Percentiles rank a stretch among this genome's conserved stretches.
Conservation (phyloP, 805 yeast species). For the Maudiozyma barnettii region DNA sequence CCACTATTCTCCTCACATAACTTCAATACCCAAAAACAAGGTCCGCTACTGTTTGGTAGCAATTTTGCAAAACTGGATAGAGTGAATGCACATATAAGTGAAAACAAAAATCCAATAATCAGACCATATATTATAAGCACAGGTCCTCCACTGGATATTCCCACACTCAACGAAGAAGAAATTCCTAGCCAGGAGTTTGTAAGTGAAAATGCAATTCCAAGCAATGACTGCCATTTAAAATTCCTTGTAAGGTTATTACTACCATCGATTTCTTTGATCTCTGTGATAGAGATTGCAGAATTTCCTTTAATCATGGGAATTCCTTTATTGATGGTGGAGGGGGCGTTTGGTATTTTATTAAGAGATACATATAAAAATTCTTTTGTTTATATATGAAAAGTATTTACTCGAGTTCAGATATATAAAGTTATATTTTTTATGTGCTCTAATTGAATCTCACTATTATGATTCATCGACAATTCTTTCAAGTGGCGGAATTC, state of each 20-base stretch:
- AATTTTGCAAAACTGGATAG: conserved; percentile 46
- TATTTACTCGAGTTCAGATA: background rate
- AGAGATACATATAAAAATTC: background rate
- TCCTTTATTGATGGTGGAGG: background rate
- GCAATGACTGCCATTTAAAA: conserved; percentile 38
- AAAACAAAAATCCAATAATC: conserved; percentile 18
- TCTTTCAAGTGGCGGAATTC: background rate
- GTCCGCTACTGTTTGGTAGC: conserved; percentile 51
- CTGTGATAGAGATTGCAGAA: background rate
- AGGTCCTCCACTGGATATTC: conserved; percentile 52
- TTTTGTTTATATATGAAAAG: background rate
- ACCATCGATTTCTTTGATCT: background rate
- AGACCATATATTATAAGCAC: conserved; percentile 48
- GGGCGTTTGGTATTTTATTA: background rate
- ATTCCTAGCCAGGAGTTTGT: conserved; percentile 57
- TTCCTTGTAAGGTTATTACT: conserved; percentile 12
- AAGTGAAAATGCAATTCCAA: conserved; percentile 52
- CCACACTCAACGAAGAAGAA: conserved; percentile 45
- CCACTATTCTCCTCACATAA: background rate
- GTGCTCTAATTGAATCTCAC: no score
- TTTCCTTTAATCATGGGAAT: background rate
- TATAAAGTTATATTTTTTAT: no score
- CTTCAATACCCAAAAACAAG: conserved; percentile 48
- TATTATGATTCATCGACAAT: background rate
- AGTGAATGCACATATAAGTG: conserved; percentile 16